phyloP scores from a whole-genome alignment of 495 filamentous ascomycete species.

The Bacidia rubella region DNA sequence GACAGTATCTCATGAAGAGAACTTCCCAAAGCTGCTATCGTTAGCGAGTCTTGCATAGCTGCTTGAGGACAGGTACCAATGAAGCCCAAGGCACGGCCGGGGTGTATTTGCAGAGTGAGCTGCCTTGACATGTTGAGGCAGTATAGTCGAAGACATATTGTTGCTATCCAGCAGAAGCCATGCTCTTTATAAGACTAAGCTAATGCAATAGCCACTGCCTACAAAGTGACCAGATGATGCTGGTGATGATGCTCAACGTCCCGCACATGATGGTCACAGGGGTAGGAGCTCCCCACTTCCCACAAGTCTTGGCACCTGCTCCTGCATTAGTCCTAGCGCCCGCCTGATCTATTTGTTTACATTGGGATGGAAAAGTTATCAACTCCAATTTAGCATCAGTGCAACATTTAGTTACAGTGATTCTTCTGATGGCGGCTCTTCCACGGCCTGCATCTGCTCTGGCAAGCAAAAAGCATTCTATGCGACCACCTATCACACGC shows the following conservation, averaged over 20 bases:
- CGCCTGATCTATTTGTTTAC: not conserved
- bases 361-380: too few species aligned
- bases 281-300: not conserved
- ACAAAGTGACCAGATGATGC: not conserved
- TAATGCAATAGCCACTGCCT: not conserved
- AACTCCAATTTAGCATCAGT: not conserved
- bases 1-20: constrained; percentile 81
- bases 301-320: too few species aligned
- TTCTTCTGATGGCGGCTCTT: constrained; percentile 36
- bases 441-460: constrained; percentile 38
- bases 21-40: constrained; percentile 57
- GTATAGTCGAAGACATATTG: not conserved
- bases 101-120: constrained; percentile 43
- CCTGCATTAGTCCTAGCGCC: not conserved
- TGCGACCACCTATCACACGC: constrained; percentile 40
- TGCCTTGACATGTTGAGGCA: constrained; percentile 8
- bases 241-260: not conserved
- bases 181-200: not conserved
- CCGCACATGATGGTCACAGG: not conserved
- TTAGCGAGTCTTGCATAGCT: not conserved
- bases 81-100: constrained; percentile 65
- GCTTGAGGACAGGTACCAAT: constrained; percentile 44
- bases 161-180: not conserved
- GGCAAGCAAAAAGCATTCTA: constrained; percentile 38
- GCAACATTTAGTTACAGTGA: not conserved